Evolutionary conservation across 1,139 yeast species (phyloP).

Genomic region (Pichia sp.): DNA sequence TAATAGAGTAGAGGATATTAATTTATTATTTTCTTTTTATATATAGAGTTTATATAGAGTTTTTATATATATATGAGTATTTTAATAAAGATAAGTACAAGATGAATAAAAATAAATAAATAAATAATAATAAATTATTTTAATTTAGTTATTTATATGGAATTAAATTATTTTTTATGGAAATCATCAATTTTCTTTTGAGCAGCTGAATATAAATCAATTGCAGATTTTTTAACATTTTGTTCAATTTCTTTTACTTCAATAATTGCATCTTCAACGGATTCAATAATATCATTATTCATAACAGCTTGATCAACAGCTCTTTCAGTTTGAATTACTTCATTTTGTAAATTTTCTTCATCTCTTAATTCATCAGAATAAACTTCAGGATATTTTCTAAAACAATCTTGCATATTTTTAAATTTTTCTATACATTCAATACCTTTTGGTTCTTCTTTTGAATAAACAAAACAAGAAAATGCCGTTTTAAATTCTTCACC

Average conservation of each 20-base stretch:
- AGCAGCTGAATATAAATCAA: conserved; percentile 17
- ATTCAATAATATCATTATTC: conserved; percentile 18
- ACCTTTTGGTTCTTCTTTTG: conserved; percentile 95
- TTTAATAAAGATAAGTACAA: no score
- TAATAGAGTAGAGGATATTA: background rate
- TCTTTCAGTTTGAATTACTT: conserved; percentile 13
- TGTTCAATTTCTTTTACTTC: conserved; percentile 25
- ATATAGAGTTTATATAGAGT: no score
- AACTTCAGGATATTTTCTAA: conserved; percentile 88
- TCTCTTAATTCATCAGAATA: conserved; percentile 88
- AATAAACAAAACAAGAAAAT: conserved; percentile 90
- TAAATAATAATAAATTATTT: background rate
- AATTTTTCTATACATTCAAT: conserved; percentile 93
- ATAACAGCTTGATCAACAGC: conserved; percentile 18
- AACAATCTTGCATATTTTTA: conserved; percentile 89
- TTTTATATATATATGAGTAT: no score
- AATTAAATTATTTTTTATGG: conserved; percentile 11
- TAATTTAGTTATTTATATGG: background rate
- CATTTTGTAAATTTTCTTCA: no score
- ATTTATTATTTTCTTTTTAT: no score
- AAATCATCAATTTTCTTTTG: conserved; percentile 19
- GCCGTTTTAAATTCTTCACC: conserved; percentile 98
- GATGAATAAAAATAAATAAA: conserved; percentile 15
- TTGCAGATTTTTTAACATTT: conserved; percentile 7
- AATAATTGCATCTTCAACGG: conserved; percentile 19